A percentile compares a stretch with the other conserved stretches of the same genome.
Evolutionary conservation across 176 grass and related monocot species (phyloP).

Genomic region (Oryza australiensis): DNA sequence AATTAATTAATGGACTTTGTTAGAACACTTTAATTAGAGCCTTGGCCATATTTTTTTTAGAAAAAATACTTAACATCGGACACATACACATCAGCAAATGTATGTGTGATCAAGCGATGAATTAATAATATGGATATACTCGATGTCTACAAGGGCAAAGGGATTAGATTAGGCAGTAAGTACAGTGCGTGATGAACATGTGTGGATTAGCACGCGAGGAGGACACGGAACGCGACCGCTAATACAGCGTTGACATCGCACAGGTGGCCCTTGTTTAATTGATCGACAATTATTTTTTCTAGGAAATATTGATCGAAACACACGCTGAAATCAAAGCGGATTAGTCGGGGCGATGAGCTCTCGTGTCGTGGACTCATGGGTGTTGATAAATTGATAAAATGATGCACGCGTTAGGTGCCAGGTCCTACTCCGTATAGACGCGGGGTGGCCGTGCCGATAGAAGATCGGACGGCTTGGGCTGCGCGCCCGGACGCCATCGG

Average conservation of each 20-base stretch:
- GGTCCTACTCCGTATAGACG: not conserved
- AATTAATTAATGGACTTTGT: not conserved
- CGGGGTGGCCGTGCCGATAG: not conserved
- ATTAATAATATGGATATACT: not conserved
- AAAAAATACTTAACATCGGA: not conserved
- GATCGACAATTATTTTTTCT: not conserved
- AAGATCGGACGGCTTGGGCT: not conserved
- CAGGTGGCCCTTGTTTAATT: not conserved
- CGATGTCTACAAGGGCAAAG: not conserved
- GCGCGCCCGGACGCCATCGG: not conserved
- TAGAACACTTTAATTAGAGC: not conserved
- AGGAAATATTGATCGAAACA: not conserved
- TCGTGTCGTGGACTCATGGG: not conserved
- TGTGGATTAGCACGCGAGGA: not conserved
- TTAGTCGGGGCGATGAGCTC: not conserved
- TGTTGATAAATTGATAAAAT: not conserved
- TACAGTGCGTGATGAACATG: not conserved
- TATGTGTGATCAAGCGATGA: not conserved
- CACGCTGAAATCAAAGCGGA: not conserved
- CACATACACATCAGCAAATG: not conserved
- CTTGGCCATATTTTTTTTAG: not conserved
- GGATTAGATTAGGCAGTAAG: not conserved
- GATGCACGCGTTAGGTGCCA: not conserved
- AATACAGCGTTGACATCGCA: not conserved
- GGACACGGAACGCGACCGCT: not conserved